Evolutionary conservation across 2,329 filamentous ascomycete genomes (phyloP).

Genomic region (Macrophomina tecta): DNA sequence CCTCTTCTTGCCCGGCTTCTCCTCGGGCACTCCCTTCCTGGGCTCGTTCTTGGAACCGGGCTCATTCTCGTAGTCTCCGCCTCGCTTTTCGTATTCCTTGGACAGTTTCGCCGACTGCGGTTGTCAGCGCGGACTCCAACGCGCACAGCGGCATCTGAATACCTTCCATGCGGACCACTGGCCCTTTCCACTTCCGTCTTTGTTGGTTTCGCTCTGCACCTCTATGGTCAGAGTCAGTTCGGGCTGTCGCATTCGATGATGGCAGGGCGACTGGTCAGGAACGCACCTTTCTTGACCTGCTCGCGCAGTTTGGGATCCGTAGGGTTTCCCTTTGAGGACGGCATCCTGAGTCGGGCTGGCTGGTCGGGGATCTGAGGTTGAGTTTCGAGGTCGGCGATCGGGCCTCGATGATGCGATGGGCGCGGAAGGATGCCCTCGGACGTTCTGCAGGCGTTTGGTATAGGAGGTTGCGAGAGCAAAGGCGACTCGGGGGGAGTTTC

Average conservation of each 20-base stretch:
- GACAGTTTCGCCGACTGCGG: conserved; percentile 48
- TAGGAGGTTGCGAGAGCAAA: neutral
- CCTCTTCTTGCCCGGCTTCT: conserved; percentile 40
- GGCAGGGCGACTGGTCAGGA: too few relatives aligned
- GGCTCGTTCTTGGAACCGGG: conserved; percentile 52
- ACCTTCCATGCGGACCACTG: conserved; percentile 57
- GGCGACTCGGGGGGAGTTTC: neutral
- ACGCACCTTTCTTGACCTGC: conserved; percentile 50
- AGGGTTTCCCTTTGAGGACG: conserved; percentile 53
- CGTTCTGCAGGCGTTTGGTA: neutral
- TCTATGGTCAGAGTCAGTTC: conserved; percentile 34
- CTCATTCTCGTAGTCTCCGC: conserved; percentile 50
- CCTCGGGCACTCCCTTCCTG: conserved; percentile 48
- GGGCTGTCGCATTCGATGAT: neutral
- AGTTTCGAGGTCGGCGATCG: neutral
- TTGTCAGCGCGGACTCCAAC: neutral
- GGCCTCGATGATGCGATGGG: neutral
- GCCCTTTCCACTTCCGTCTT: conserved; percentile 54
- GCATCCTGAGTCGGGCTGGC: conserved; percentile 38
- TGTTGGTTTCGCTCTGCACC: conserved; percentile 53
- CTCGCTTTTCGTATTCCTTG: conserved; percentile 50
- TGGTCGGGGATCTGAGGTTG: neutral
- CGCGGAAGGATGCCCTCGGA: neutral
- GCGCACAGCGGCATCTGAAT: neutral
- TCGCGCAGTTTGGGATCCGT: conserved; percentile 53